These are phyloP conservation scores for Pyricularia sp. DNA, from an alignment of 2,329 filamentous ascomycete species.

Conservation along the genomic window DNA sequence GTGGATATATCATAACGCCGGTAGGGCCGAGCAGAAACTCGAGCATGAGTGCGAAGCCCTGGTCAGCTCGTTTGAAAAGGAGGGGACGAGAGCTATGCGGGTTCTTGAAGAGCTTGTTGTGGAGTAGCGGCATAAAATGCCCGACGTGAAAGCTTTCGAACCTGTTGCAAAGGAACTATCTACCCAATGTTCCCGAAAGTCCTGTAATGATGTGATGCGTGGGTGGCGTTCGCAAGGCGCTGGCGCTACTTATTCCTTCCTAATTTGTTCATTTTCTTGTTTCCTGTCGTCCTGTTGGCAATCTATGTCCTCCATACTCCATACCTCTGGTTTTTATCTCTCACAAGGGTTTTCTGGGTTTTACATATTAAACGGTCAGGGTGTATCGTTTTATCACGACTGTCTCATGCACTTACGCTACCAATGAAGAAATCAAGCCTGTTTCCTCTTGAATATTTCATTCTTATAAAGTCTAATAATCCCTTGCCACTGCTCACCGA, in stretches of 20 bases:
- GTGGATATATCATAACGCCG: constrained; percentile 77
- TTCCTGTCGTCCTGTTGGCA: neutral
- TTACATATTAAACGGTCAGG: neutral
- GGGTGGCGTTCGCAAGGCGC: neutral
- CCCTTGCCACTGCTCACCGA: neutral
- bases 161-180: neutral
- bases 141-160: neutral
- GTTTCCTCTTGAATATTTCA: neutral
- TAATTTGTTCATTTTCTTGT: neutral
- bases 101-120: constrained; percentile 60
- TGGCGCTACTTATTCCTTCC: neutral
- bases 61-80: constrained; percentile 69
- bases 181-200: neutral
- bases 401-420: neutral
- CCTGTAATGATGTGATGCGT: neutral
- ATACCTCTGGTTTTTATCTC: neutral
- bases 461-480: neutral
- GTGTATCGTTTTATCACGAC: neutral
- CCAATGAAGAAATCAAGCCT: neutral
- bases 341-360: neutral
- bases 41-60: constrained; percentile 71
- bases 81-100: constrained; percentile 67
- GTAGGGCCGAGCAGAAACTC: constrained; percentile 65
- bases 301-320: neutral
- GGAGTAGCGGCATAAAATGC: constrained; percentile 19